Conservation (phyloP, 768 basidiomycete species). For the Panellus pusillus region DNA sequence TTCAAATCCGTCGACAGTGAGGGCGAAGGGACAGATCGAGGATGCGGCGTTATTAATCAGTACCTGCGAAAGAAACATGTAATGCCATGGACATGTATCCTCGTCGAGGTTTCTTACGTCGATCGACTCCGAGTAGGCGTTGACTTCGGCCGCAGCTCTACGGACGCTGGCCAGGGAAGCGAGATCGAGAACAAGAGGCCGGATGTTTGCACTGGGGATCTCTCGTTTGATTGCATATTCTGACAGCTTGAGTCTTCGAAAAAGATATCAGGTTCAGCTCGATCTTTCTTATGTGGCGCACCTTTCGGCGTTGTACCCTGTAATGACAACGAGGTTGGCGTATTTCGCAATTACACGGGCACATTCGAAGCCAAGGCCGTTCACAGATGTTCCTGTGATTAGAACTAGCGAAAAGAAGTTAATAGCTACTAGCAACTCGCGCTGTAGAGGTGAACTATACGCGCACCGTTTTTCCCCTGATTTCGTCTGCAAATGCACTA, state of each 20-base stretch:
- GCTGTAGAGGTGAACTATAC: not conserved
- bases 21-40: not conserved
- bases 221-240: slow-evolving; percentile 7
- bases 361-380: slow-evolving; percentile 14
- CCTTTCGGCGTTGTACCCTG: slow-evolving; percentile 17
- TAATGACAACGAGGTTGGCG: slow-evolving; percentile 16
- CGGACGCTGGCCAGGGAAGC: slow-evolving; percentile 12
- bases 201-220: slow-evolving; percentile 14
- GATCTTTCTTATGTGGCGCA: not conserved
- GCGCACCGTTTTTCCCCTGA: slow-evolving; percentile 16
- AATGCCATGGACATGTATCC: too few species aligned
- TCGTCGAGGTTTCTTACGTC: not conserved
- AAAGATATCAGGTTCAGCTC: not conserved
- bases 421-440: not conserved
- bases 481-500: slow-evolving; percentile 5
- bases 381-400: slow-evolving; percentile 18
- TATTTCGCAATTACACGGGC: slow-evolving; percentile 11
- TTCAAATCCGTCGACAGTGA: slow-evolving; percentile 11
- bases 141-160: slow-evolving; percentile 16
- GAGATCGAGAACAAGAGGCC: slow-evolving; percentile 14
- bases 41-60: slow-evolving; percentile 19
- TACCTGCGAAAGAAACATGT: not conserved
- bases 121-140: slow-evolving; percentile 13
- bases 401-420: slow-evolving; percentile 1
- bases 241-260: slow-evolving; percentile 9